These are phyloP conservation scores for Aaosphaeria arxii DNA, from an alignment of 2,329 filamentous ascomycete species.

Conservation along the genomic window DNA sequence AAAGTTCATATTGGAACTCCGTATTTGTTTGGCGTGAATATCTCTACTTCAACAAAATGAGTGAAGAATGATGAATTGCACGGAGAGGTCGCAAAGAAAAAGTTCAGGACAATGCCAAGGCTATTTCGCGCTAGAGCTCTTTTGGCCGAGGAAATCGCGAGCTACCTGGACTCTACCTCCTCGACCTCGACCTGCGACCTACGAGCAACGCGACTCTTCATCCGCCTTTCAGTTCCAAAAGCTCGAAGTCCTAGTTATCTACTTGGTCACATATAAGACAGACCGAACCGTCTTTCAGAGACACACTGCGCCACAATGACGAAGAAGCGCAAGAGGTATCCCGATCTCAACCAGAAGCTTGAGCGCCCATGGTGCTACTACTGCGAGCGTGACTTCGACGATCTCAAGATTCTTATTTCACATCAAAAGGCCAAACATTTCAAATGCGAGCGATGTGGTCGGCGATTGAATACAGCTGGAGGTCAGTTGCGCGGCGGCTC, in stretches of 20 bases:
- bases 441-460: conserved; percentile 88
- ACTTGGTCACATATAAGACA: too few relatives aligned
- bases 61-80: neutral
- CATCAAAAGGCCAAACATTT: conserved; percentile 99
- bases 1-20: too few relatives aligned
- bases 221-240: too few relatives aligned
- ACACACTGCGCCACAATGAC: conserved; percentile 17
- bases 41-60: too few relatives aligned
- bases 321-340: conserved; percentile 86
- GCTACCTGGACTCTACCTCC: too few relatives aligned
- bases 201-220: too few relatives aligned
- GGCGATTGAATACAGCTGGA: conserved; percentile 89
- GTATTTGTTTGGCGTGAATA: too few relatives aligned
- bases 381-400: conserved; percentile 98
- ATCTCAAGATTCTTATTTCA: conserved; percentile 91
- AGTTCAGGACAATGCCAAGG: neutral
- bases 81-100: neutral
- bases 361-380: conserved; percentile 96
- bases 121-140: neutral
- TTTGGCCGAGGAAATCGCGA: neutral
- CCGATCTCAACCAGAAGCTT: conserved; percentile 84
- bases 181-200: too few relatives aligned
- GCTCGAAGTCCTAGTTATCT: too few relatives aligned
- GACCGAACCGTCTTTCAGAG: too few relatives aligned
- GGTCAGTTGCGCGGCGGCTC: conserved; percentile 53